A percentile compares a stretch with the other conserved stretches of the same genome.
Evolutionary conservation across 2,329 filamentous ascomycete genomes (phyloP).

Genomic region (Cylindrodendrum hubeiense): DNA sequence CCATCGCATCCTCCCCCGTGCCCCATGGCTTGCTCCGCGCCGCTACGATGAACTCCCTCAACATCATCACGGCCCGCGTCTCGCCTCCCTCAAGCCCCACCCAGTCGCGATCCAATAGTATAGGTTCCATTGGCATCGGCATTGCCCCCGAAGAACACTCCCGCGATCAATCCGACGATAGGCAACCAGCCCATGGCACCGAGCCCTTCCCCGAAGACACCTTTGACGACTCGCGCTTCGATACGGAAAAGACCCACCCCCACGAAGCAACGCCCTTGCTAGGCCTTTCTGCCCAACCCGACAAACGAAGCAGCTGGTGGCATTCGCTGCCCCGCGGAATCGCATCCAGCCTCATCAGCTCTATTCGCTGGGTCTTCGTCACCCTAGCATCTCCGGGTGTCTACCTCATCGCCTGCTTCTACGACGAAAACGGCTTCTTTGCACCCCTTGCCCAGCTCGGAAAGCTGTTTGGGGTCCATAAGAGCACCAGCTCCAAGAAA

Average conservation of each 20-base stretch:
- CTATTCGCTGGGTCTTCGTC: conserved; percentile 82
- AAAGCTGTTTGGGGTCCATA: conserved; percentile 68
- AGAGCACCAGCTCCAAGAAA: conserved; percentile 59
- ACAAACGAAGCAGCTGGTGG: conserved; percentile 61
- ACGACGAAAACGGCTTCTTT: conserved; percentile 83
- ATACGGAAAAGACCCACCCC: conserved; percentile 51
- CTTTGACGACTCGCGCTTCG: conserved; percentile 51
- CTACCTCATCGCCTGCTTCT: conserved; percentile 86
- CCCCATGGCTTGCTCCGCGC: conserved; percentile 67
- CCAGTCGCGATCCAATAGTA: conserved; percentile 71
- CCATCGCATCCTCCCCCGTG: conserved; percentile 23
- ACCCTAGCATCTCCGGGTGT: conserved; percentile 84
- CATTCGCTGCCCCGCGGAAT: conserved; percentile 75
- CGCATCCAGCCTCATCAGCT: conserved; percentile 78
- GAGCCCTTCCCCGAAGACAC: conserved; percentile 53
- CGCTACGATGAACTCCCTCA: conserved; percentile 94
- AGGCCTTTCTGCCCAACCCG: conserved; percentile 49
- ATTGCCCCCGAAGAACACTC: conserved; percentile 56
- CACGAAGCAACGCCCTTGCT: conserved; percentile 77
- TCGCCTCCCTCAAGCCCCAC: conserved; percentile 69
- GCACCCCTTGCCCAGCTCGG: conserved; percentile 81
- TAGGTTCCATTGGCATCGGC: conserved; percentile 64
- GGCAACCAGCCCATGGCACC: conserved; percentile 51
- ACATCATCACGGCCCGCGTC: conserved; percentile 90
- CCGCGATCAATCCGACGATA: conserved; percentile 43